Conservation (phyloP, 2,329 filamentous ascomycete genomes). For the Cytospora piceicola region DNA sequence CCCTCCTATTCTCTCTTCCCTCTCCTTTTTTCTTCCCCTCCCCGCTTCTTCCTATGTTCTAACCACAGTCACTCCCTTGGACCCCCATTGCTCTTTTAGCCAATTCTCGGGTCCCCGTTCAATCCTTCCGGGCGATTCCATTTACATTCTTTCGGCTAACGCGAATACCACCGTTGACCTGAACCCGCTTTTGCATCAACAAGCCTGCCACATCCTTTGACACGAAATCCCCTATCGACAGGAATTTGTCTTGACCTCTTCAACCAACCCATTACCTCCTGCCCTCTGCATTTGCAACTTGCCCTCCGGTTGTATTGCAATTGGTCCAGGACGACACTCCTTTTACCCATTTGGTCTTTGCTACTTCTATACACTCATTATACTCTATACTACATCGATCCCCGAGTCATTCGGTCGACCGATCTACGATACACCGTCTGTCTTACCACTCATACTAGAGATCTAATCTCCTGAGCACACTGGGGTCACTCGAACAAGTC, state of each 20-base stretch:
- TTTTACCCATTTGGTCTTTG: constrained; percentile 37
- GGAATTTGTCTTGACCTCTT: constrained; percentile 28
- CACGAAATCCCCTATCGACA: constrained; percentile 1
- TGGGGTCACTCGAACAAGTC: constrained; percentile 11
- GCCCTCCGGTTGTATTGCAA: constrained; percentile 32
- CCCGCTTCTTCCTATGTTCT: constrained; percentile 39
- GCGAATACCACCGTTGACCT: constrained; percentile 33
- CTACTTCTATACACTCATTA: constrained; percentile 28
- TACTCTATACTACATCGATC: constrained; percentile 16
- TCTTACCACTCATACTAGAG: constrained; percentile 12
- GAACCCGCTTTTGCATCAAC: constrained; percentile 21
- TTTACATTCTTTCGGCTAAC: constrained; percentile 46
- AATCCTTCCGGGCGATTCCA: constrained; percentile 55
- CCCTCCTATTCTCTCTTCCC: constrained; percentile 33
- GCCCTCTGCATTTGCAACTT: constrained; percentile 28
- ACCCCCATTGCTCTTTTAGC: constrained; percentile 40
- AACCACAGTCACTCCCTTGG: constrained; percentile 57
- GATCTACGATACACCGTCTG: constrained; percentile 9
- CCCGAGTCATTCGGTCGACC: constrained; percentile 19
- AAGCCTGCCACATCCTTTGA: neutral
- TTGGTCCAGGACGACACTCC: constrained; percentile 43
- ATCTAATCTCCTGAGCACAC: constrained; percentile 9
- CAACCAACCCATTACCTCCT: constrained; percentile 27
- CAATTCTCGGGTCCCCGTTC: constrained; percentile 48
- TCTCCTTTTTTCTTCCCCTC: constrained; percentile 44